A percentile compares a stretch with the other conserved stretches of the same genome.
Evolutionary conservation across 108 stramenopile species (phyloP).

Genomic region (Nitzschia inconspicua): DNA sequence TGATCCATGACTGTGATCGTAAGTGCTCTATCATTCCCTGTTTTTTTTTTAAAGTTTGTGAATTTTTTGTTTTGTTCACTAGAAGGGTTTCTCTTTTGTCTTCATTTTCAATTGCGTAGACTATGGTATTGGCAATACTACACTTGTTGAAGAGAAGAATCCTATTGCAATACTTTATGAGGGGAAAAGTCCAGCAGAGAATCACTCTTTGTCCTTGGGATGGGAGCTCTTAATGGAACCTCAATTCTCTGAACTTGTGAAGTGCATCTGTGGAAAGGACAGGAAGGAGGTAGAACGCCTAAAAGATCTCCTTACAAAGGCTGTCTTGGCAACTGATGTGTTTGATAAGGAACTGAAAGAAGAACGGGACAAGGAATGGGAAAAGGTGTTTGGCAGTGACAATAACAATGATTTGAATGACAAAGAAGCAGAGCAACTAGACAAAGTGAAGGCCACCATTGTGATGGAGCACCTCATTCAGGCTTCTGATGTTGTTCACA

Average conservation of each 20-base stretch:
- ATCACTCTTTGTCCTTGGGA: constrained; percentile 41
- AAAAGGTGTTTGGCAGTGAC: constrained; percentile 48
- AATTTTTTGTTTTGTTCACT: no score
- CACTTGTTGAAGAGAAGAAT: constrained; percentile 39
- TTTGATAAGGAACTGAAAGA: constrained; percentile 23
- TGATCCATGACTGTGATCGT: constrained; percentile 62
- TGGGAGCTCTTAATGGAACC: constrained; percentile 39
- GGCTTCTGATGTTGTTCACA: constrained; percentile 50
- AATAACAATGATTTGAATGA: no score
- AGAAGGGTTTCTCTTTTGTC: no score
- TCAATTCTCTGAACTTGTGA: constrained; percentile 23
- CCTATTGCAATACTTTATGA: constrained; percentile 20
- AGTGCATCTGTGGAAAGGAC: constrained; percentile 21
- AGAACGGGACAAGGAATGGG: constrained; percentile 37
- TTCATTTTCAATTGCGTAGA: no score
- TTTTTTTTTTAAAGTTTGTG: background rate
- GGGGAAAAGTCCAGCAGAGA: constrained; percentile 38
- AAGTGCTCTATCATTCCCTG: background rate
- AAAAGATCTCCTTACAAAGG: constrained; percentile 33
- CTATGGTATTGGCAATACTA: constrained; percentile 46
- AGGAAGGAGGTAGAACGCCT: constrained; percentile 32
- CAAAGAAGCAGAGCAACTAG: no score
- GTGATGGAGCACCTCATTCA: constrained; percentile 56
- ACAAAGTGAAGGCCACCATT: constrained; percentile 28
- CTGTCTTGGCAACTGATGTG: constrained; percentile 53